Conservation (phyloP, 345 rosid species). For the Eucalyptus erythrocorys region DNA sequence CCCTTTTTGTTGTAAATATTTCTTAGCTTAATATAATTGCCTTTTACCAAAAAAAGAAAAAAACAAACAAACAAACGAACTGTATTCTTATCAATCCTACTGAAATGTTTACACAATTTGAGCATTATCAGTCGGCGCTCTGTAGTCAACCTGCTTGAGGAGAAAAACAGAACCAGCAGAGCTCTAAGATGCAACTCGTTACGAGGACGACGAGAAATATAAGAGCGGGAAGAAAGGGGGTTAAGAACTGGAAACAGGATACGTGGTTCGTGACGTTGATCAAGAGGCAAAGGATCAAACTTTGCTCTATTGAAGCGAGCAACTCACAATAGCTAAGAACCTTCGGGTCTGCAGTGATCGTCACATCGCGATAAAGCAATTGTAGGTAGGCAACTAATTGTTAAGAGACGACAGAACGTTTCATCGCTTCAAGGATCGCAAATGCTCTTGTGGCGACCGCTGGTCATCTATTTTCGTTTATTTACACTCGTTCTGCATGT, state of each 20-base stretch:
- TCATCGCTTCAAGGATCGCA: slow-evolving; percentile 29
- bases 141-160: background rate
- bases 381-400: slow-evolving; percentile 34
- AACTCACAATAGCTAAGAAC: slow-evolving; percentile 28
- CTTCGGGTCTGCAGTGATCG: slow-evolving; percentile 22
- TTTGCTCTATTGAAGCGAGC: slow-evolving; percentile 24
- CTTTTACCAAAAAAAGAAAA: no score
- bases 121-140: background rate
- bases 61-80: no score
- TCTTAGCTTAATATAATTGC: no score
- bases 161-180: background rate
- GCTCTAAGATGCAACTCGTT: slow-evolving; percentile 19
- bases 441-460: slow-evolving; percentile 28
- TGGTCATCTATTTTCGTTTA: slow-evolving; percentile 10
- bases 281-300: slow-evolving; percentile 37
- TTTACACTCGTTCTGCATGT: background rate
- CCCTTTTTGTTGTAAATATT: no score
- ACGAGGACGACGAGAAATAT: slow-evolving; percentile 22
- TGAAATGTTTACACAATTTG: background rate
- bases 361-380: slow-evolving; percentile 29
- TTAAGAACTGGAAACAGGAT: slow-evolving; percentile 23
- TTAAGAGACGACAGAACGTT: slow-evolving; percentile 31
- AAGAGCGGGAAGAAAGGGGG: slow-evolving; percentile 7
- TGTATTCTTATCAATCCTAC: background rate
- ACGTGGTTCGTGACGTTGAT: slow-evolving; percentile 31